A percentile compares a stretch with the other conserved stretches of the same genome.
phyloP scores from a whole-genome alignment of 140 eudicot species.

The Anethum foeniculum region DNA sequence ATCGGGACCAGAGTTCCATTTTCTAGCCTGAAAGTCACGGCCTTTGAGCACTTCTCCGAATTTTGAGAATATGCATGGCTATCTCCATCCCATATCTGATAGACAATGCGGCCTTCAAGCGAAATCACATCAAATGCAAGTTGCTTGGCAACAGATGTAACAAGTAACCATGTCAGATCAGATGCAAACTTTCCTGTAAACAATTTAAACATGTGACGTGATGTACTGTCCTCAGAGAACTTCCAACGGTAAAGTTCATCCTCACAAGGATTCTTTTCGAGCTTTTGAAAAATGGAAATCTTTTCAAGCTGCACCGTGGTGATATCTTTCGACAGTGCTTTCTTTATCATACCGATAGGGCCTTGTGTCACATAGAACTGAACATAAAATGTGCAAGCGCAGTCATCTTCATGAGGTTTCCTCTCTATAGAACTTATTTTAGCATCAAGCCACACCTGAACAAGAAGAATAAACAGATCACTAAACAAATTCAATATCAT shows the following conservation, averaged over 20 bases:
- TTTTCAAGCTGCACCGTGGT: conserved; percentile 43
- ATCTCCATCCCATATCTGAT: conserved; percentile 56
- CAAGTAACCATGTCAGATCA: conserved; percentile 80
- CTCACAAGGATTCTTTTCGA: conserved; percentile 64
- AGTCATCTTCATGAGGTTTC: conserved; percentile 60
- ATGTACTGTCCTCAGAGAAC: conserved; percentile 61
- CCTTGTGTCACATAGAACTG: conserved; percentile 59
- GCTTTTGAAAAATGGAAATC: conserved; percentile 60
- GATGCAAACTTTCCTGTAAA: conserved; percentile 65
- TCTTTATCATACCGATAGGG: conserved; percentile 39
- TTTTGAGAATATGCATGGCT: conserved; percentile 17
- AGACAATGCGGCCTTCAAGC: conserved; percentile 51
- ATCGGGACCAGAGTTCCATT: conserved; percentile 39
- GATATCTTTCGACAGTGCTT: conserved; percentile 45
- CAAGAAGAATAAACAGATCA: background rate
- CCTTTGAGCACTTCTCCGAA: conserved; percentile 29
- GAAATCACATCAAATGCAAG: conserved; percentile 60
- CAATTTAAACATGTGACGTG: conserved; percentile 43
- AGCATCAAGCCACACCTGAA: conserved; percentile 81
- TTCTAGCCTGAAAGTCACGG: conserved; percentile 58
- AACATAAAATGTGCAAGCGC: conserved; percentile 61
- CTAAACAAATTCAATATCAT: background rate
- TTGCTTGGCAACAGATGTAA: conserved; percentile 62
- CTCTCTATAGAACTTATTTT: conserved; percentile 77
- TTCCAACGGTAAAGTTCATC: conserved; percentile 68